These are phyloP conservation scores for Tetrapyrgos nigripes DNA, from an alignment of 1,284 basidiomycete genomes.

Conservation along the genomic window DNA sequence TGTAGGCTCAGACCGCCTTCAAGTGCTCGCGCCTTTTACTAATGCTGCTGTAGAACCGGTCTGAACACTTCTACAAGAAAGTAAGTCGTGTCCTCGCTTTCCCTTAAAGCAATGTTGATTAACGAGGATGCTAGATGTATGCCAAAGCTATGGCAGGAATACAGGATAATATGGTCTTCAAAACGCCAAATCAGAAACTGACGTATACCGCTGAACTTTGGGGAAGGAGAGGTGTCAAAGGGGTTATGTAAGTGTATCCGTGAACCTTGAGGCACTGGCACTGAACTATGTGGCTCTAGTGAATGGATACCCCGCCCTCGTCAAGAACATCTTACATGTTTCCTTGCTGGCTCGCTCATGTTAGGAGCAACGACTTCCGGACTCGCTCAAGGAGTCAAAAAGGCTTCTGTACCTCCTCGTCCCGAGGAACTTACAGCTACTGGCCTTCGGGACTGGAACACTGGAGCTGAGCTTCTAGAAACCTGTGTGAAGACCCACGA, in stretches of 20 bases:
- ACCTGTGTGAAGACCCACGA: conserved; percentile 85
- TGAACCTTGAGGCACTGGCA: too few relatives aligned
- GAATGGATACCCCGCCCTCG: conserved; percentile 65
- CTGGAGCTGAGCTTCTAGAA: conserved; percentile 78
- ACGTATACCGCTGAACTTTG: conserved; percentile 79
- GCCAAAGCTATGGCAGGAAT: conserved; percentile 79
- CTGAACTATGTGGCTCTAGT: conserved; percentile 31
- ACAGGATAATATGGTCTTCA: conserved; percentile 72
- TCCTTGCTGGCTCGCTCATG: conserved; percentile 74
- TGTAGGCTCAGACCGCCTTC: conserved; percentile 38
- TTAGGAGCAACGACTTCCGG: conserved; percentile 70
- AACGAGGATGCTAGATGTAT: conserved; percentile 67
- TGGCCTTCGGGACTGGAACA: conserved; percentile 78
- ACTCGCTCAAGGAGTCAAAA: conserved; percentile 32
- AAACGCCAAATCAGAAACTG: conserved; percentile 56
- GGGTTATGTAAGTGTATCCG: neutral
- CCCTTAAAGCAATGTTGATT: neutral
- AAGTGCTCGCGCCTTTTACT: conserved; percentile 9
- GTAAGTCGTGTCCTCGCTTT: conserved; percentile 36
- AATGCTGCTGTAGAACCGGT: too few relatives aligned
- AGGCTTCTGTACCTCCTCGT: conserved; percentile 60
- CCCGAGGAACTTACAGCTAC: conserved; percentile 52
- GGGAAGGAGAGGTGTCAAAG: conserved; percentile 35
- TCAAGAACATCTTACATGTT: conserved; percentile 85
- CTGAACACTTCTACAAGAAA: conserved; percentile 74